Evolutionary conservation across 495 filamentous ascomycete genomes (phyloP).

Genomic region (Aspergillus affinis): DNA sequence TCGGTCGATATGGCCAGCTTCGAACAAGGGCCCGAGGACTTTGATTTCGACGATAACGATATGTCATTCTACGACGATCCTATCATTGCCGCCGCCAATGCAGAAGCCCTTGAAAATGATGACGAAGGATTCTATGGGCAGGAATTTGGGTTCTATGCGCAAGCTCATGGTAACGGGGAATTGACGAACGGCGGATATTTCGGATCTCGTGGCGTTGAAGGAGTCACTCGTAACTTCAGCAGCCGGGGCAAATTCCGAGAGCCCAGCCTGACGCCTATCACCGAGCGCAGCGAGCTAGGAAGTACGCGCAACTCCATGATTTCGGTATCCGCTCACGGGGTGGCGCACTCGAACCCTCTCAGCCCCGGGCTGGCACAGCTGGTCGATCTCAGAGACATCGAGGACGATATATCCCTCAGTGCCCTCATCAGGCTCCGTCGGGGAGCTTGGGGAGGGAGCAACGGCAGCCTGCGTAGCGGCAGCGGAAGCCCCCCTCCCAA

Average conservation of each 20-base stretch:
- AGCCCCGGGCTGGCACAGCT: conserved; percentile 70
- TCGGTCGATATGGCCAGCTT: conserved; percentile 32
- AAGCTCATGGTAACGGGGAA: conserved; percentile 51
- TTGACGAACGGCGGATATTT: conserved; percentile 90
- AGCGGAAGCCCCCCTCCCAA: conserved; percentile 58
- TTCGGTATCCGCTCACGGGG: conserved; percentile 61
- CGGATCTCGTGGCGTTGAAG: conserved; percentile 62
- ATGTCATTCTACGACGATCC: conserved; percentile 74
- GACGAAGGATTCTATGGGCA: conserved; percentile 91
- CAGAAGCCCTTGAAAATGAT: conserved; percentile 87
- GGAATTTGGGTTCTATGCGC: conserved; percentile 96
- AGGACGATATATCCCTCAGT: conserved; percentile 70
- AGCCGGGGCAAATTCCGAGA: conserved; percentile 73
- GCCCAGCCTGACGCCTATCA: conserved; percentile 93
- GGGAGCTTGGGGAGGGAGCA: conserved; percentile 78
- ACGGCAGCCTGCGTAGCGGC: conserved; percentile 66
- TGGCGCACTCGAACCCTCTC: conserved; percentile 40
- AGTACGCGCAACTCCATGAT: conserved; percentile 90
- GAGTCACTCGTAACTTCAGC: conserved; percentile 64
- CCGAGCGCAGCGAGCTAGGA: conserved; percentile 85
- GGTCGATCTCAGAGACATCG: conserved; percentile 63
- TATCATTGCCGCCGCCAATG: conserved; percentile 94
- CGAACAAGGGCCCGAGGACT: conserved; percentile 55
- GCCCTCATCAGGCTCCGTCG: conserved; percentile 70
- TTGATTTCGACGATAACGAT: conserved; percentile 56